phyloP scores from a whole-genome alignment of 2,329 filamentous ascomycete species.

The Arthroderma uncinatum region DNA sequence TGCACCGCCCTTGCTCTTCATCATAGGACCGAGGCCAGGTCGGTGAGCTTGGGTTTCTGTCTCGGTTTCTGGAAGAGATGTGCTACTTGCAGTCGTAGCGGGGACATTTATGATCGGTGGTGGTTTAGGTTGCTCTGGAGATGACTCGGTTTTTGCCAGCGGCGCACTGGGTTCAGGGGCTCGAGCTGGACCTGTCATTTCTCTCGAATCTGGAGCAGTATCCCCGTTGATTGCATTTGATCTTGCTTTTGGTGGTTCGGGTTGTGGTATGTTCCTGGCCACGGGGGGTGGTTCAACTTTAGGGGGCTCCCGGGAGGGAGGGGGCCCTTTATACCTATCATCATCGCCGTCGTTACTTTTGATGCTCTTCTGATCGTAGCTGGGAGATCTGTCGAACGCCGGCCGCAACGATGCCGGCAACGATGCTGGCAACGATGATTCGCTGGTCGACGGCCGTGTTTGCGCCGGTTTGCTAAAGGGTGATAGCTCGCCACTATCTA shows the following conservation, averaged over 20 bases:
- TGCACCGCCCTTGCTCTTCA: slow-evolving; percentile 60
- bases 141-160: not conserved
- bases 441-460: not conserved
- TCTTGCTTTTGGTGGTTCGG: slow-evolving; percentile 6
- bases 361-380: not conserved
- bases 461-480: not conserved
- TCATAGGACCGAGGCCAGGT: slow-evolving; percentile 83
- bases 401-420: not conserved
- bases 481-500: not conserved
- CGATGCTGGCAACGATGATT: not conserved
- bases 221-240: not conserved
- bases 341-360: slow-evolving; percentile 1
- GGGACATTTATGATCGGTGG: not conserved
- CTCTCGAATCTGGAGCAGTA: not conserved
- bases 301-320: not conserved
- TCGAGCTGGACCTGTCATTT: not conserved
- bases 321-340: not conserved
- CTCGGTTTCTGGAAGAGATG: not conserved
- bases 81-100: not conserved
- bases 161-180: not conserved
- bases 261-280: not conserved
- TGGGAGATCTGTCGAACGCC: slow-evolving; percentile 2
- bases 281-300: not conserved
- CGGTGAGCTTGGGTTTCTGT: slow-evolving; percentile 43
- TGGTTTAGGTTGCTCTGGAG: not conserved